Percentiles rank a stretch among this genome's conserved stretches.
Conservation (phyloP, 352 stramenopile genomes). For the Globisporangium mamillatum region DNA sequence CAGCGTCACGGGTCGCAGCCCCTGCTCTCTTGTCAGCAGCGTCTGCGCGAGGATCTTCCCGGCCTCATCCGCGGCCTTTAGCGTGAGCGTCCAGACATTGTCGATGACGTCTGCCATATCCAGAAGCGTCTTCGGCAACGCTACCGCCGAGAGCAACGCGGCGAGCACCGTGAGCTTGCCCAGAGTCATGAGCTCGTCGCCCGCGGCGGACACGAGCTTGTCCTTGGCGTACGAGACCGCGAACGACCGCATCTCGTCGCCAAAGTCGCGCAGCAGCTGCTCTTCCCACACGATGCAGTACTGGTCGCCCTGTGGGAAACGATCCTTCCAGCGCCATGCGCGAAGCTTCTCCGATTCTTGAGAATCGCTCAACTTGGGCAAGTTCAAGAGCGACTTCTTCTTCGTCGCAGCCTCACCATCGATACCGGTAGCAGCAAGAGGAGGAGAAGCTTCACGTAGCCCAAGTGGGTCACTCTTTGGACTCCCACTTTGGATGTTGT, state of each 20-base stretch:
- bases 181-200: constrained; percentile 44
- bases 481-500: constrained; percentile 19
- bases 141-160: constrained; percentile 69
- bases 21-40: constrained; percentile 62
- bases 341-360: constrained; percentile 27
- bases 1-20: constrained; percentile 85
- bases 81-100: constrained; percentile 78
- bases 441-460: constrained; percentile 3
- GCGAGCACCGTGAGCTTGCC: constrained; percentile 74
- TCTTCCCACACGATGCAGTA: constrained; percentile 83
- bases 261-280: constrained; percentile 60
- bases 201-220: constrained; percentile 61
- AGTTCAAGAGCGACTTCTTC: constrained; percentile 4
- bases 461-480: constrained; percentile 40
- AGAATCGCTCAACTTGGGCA: constrained; percentile 8
- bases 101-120: constrained; percentile 75
- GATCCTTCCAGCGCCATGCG: constrained; percentile 81
- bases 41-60: constrained; percentile 71
- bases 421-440: neutral
- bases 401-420: neutral
- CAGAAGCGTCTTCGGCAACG: constrained; percentile 69
- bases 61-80: constrained; percentile 68
- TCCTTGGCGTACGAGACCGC: constrained; percentile 36
- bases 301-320: constrained; percentile 76
- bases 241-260: constrained; percentile 81